These are phyloP conservation scores for Termitomyces titanicus DNA, from an alignment of 768 basidiomycete species.

Conservation along the genomic window DNA sequence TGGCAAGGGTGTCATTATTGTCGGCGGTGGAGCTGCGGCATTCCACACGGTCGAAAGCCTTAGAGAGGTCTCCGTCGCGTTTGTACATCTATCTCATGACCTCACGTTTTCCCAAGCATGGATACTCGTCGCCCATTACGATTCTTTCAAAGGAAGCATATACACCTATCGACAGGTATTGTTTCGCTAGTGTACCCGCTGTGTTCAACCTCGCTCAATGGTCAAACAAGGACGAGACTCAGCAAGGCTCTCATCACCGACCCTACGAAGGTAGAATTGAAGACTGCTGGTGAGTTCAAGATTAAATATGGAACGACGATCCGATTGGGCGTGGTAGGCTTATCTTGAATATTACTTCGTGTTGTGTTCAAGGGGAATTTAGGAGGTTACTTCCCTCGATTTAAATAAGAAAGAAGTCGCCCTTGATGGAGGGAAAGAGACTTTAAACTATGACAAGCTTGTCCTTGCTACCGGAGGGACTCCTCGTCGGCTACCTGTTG, in stretches of 20 bases:
- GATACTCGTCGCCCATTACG: constrained; percentile 73
- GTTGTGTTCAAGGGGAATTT: constrained; percentile 3
- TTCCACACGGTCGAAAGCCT: constrained; percentile 78
- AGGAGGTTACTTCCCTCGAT: constrained; percentile 74
- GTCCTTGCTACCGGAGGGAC: constrained; percentile 76
- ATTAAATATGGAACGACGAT: constrained; percentile 70
- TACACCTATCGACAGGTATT: constrained; percentile 80
- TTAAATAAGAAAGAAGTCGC: constrained; percentile 57
- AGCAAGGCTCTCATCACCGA: constrained; percentile 85
- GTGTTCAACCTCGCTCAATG: not conserved
- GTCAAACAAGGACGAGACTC: constrained; percentile 68
- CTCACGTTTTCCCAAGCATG: constrained; percentile 45
- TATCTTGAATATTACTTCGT: not conserved
- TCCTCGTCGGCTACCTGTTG: constrained; percentile 73
- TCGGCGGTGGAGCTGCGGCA: constrained; percentile 83
- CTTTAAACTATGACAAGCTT: constrained; percentile 67
- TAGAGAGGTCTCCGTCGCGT: constrained; percentile 54
- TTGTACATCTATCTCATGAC: not conserved
- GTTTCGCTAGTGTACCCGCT: not conserved
- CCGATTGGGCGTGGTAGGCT: constrained; percentile 52
- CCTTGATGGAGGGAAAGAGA: constrained; percentile 56
- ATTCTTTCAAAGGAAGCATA: constrained; percentile 77
- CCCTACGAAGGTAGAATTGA: constrained; percentile 72
- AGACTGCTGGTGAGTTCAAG: constrained; percentile 67
- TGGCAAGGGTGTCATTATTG: constrained; percentile 71